Evolutionary conservation across 1,284 basidiomycete species (phyloP), one percentile per base, ranked within the genome.

Genomic region (Coniophora puteana): DNA sequence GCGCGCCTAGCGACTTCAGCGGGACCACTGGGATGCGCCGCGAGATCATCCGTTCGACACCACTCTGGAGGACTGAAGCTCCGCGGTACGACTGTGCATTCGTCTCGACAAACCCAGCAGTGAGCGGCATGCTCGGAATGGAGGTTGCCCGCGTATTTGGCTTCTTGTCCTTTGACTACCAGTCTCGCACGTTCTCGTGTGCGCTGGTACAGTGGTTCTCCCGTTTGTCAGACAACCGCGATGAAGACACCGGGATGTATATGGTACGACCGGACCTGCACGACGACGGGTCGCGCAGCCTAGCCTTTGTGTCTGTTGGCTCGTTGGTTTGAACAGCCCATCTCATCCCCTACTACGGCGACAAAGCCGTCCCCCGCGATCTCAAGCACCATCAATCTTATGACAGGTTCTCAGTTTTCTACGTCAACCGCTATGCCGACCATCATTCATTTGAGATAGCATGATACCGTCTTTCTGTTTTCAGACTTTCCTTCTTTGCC

Each of bases 391-490:
- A 40, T 1, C 8, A 53, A 8, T 46, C 58, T 5, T 44, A 62
- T 1, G 51, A 59, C 47, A 46, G 47, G 1, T 66, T 65, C 38
- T 8, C 42, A 11, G 26, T 47, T 5, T 63, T 51, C 48, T 61
- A 50, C 49, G 44, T 62, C 11, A 66, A 61, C 40, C 51, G 45
- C n/a, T 62, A 52, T 46, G 44, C 50, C 36, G 61, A 66, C 38
- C 54, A 64, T 38, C 62, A 63, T 46, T 38, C 51, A 12, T 20
- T 36, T 28, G 25, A 36, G 16, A 41, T 41, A 14, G 33, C 24
- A 4, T 41, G n/a, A n/a, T n/a, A n/a, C n/a, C n/a, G n/a, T n/a
- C n/a, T n/a, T n/a, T n/a, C n/a, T n/a, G n/a, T n/a, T n/a, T n/a
- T n/a, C n/a, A n/a, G n/a, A n/a, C n/a, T n/a, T n/a, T n/a, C n/a